Percentiles rank a stretch among this genome's conserved stretches.
phyloP scores from a whole-genome alignment of 331 rosid species.

The Pyrus hybrid region DNA sequence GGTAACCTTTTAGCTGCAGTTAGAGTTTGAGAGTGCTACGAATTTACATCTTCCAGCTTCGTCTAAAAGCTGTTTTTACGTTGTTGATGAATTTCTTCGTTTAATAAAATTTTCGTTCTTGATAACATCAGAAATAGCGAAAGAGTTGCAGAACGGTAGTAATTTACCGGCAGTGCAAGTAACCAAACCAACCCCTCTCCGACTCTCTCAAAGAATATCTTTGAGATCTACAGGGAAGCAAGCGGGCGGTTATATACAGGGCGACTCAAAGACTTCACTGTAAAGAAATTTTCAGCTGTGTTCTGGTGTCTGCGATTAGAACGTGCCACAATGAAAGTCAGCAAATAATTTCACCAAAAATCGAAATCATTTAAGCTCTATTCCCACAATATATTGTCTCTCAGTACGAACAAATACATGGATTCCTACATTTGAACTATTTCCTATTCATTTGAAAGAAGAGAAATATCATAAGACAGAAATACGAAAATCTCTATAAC shows the following conservation, averaged over 20 bases:
- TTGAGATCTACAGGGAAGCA: not conserved
- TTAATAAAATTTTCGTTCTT: not conserved
- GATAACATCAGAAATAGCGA: not conserved
- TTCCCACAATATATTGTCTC: not conserved
- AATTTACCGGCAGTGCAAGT: not conserved
- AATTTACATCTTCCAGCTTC: not conserved
- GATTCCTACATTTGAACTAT: not conserved
- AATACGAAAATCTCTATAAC: not conserved
- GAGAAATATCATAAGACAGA: not conserved
- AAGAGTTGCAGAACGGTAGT: not conserved
- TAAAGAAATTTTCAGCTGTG: not conserved
- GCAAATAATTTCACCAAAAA: not conserved
- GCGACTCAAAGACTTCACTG: too few species aligned
- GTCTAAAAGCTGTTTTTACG: conserved; percentile 31
- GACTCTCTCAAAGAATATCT: not conserved
- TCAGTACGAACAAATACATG: not conserved
- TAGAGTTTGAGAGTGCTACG: not conserved
- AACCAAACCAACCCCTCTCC: not conserved
- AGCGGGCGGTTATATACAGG: not conserved
- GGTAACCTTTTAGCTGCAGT: not conserved
- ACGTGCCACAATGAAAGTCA: not conserved
- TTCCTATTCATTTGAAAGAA: not conserved
- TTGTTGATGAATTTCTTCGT: not conserved
- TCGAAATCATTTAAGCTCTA: not conserved
- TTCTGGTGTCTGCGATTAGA: not conserved